A percentile compares a stretch with the other conserved stretches of the same genome.
Evolutionary conservation across 345 rosid genomes (phyloP).

Genomic region (Brassica napus): DNA sequence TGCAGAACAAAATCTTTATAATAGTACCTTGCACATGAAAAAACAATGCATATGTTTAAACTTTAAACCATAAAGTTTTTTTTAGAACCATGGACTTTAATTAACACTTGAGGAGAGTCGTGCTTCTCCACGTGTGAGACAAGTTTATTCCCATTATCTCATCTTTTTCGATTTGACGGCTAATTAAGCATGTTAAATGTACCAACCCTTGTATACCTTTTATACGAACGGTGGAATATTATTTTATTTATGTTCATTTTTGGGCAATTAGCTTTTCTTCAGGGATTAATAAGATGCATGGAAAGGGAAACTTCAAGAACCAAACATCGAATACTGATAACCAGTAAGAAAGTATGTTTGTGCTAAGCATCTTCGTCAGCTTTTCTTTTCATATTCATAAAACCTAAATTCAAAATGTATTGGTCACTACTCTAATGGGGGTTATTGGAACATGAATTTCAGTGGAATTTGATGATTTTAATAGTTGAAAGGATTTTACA

Average conservation of each 20-base stretch:
- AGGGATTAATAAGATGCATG: constrained; percentile 6
- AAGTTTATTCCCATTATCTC: constrained; percentile 11
- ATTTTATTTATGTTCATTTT: constrained; percentile 12
- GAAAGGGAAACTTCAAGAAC: constrained; percentile 31
- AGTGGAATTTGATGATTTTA: too few relatives aligned
- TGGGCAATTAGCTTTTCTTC: constrained; percentile 15
- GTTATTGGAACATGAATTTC: too few relatives aligned
- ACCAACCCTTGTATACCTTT: constrained; percentile 9
- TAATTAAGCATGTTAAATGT: not conserved
- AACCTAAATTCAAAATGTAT: constrained; percentile 15
- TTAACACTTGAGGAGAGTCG: constrained; percentile 10
- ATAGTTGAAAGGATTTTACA: too few relatives aligned
- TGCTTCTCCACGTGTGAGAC: constrained; percentile 22
- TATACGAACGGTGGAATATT: constrained; percentile 23
- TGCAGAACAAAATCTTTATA: constrained; percentile 27
- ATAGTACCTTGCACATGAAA: constrained; percentile 6
- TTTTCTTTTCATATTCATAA: constrained; percentile 24
- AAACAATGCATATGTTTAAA: not conserved
- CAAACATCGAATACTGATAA: constrained; percentile 36
- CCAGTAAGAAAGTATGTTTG: constrained; percentile 24
- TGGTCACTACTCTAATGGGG: constrained; percentile 23
- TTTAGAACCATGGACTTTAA: not conserved
- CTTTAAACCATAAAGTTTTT: not conserved
- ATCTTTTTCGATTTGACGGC: constrained; percentile 3
- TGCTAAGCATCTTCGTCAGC: constrained; percentile 34